Base-by-base conservation (phyloP, 345 rosid species). In the Abelmoschus esculentus region DNA sequence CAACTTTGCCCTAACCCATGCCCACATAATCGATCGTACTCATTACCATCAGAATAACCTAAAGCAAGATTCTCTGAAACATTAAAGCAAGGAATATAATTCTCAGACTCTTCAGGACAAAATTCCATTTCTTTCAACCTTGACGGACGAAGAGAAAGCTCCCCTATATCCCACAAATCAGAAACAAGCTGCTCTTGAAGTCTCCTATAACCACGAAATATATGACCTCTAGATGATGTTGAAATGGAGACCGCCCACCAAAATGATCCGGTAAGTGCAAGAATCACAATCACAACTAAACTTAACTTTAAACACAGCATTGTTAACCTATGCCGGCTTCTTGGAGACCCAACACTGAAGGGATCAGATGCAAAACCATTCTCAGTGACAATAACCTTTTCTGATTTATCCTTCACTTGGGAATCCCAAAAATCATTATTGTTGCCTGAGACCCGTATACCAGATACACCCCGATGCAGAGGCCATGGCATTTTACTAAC, bases 201-300 rank as follows among this genome's bases (percentile, higher is more conserved):
- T 46, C 88, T 79, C 80, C 92, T 89, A 75, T 89, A 96, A 79
- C 85, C 84, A 77, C 87, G 96, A 68, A 79, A 75, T 67, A 92
- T 85, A 66, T 84, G 93, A 66, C 85, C 88, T 80, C 98, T 89
- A 0, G 98, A 83, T 0, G 85, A 62, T 6, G 88, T 80, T 5
- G 97, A 89, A 67, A 92, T 86, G 4, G 92, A 89, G 60, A 96
- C 13, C 0, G 99, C 85, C 99, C 98, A 96, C 95, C 93, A 96
- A 67, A 96, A 85, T 6, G 99, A 96, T 64, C 97, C 97, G 7
- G 78, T 77, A 6, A 96, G 80, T 50, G 98, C 93, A 69, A 81
- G 53, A 69, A 89, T 57, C 56, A 89, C 86, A 55, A 89, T 92
- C 49, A 83, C 72, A 81, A 84, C 78, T 76, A 96, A 85, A 85